Base-by-base conservation (phyloP, 148 eudicot genomes). In the Pharnaceum exiguum region DNA sequence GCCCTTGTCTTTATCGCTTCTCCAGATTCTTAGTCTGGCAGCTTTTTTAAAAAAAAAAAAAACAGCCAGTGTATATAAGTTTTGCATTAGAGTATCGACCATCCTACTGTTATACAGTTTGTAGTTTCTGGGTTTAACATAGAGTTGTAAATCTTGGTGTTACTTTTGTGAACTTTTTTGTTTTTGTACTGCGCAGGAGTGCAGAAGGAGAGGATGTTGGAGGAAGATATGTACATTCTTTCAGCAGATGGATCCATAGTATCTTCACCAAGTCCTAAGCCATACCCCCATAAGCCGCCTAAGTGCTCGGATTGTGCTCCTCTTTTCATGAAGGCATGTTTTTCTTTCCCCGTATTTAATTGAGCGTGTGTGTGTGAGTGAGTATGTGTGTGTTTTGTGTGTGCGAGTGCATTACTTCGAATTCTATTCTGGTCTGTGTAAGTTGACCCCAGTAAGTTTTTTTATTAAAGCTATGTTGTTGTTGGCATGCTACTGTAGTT, bases 231-330 rank as follows among this genome's bases (percentile, higher is more conserved):
- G 99, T 89, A 89, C 67, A 79, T 89, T 57, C 81, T 93, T 17
- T 81, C 95, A 47, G 52, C 96, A 33, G 73, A 55, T 37, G 99
- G 99, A 54, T 46, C 79, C 5, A 28, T 73, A 22, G 53, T 82
- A 57, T 77, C 42, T 57, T 31, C 71, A 18, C 96, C 98, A 36
- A 70, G 30, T 64, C 70, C 82, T 0, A 91, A 87, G 69, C 82
- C 88, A 0, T 91, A 79, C 74, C 96, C 98, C 9, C 67, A 91
- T 54, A 91, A 85, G 73, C 86, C 96, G 75, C 98, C 96, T 4
- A 91, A 91, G 35, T 91, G 96, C 63, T 87, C 98, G 29, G 97
- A 91, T 70, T 85, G 96, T 68, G 94, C 75, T 68, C 83, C 98
- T 51, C 72, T 88, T 7, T 91, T 91, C 71, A 60, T 91, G 76